Percentiles rank a stretch among this genome's conserved stretches.
These are phyloP conservation scores for Waltergamsia citrina DNA, from an alignment of 2,329 filamentous ascomycete species.

Conservation along the genomic window DNA sequence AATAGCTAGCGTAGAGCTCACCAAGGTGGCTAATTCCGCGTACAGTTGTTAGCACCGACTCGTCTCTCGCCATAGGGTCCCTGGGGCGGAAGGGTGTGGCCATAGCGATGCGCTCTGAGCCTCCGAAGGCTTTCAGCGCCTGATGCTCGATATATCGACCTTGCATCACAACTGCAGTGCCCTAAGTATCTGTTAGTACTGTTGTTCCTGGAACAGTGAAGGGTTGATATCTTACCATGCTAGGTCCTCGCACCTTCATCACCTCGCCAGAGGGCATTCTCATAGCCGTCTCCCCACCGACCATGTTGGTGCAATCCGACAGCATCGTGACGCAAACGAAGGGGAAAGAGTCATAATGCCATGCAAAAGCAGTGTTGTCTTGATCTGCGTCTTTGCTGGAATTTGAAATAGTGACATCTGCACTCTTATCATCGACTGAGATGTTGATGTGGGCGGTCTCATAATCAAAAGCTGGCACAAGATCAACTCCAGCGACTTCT, in stretches of 20 bases:
- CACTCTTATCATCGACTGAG: background rate
- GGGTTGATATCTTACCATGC: too few species aligned
- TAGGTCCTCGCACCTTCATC: background rate
- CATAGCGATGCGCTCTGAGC: too few species aligned
- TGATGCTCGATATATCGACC: too few species aligned
- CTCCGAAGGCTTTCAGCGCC: too few species aligned
- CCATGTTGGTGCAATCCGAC: conserved; percentile 8
- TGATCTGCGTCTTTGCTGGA: background rate
- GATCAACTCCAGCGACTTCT: background rate
- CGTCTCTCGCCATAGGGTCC: too few species aligned
- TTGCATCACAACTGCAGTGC: too few species aligned
- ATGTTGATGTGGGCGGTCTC: background rate
- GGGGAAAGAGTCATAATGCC: conserved; percentile 9
- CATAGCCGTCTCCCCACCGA: conserved; percentile 8
- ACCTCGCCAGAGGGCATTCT: background rate
- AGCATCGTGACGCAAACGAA: conserved; percentile 9
- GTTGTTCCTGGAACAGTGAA: too few species aligned
- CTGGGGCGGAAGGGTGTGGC: too few species aligned
- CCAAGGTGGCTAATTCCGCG: too few species aligned
- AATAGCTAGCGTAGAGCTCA: too few species aligned
- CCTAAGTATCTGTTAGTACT: too few species aligned
- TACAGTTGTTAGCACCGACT: too few species aligned
- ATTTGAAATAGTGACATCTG: background rate
- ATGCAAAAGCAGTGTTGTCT: background rate
- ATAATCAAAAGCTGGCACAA: background rate